Conservation (phyloP, 2,329 filamentous ascomycete species). For the Sordariomycetes sp. region DNA sequence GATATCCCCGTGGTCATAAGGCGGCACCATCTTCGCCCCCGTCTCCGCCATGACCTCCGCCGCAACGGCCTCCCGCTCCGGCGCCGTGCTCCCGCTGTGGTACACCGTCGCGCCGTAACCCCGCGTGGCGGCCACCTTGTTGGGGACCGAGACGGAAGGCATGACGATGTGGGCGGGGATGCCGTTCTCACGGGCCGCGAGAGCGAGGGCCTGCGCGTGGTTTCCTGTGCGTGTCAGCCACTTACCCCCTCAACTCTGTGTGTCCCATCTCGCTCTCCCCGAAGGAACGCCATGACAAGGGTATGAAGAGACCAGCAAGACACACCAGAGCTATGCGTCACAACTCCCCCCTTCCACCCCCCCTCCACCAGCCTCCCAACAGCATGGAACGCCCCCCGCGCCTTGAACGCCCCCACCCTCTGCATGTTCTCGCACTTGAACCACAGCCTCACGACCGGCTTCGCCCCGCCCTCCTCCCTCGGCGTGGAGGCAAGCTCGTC, state of each 20-base stretch:
- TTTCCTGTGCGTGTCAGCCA: conserved; percentile 53
- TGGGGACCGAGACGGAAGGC: conserved; percentile 72
- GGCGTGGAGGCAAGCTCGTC: conserved; percentile 61
- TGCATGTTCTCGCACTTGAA: conserved; percentile 97
- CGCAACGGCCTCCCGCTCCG: conserved; percentile 70
- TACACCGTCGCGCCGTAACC: conserved; percentile 66
- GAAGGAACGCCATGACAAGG: background rate
- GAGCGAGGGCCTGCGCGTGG: conserved; percentile 83
- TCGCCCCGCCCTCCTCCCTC: conserved; percentile 41
- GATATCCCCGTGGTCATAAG: conserved; percentile 86
- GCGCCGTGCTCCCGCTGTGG: conserved; percentile 69
- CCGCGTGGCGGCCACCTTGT: conserved; percentile 73
- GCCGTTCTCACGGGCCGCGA: conserved; percentile 61
- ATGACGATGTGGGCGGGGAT: conserved; percentile 85
- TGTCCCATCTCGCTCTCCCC: background rate
- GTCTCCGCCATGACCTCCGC: conserved; percentile 55
- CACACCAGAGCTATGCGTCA: conserved; percentile 79
- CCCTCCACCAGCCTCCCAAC: conserved; percentile 53
- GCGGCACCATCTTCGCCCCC: conserved; percentile 68
- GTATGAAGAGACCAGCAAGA: no score
- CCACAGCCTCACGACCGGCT: conserved; percentile 59
- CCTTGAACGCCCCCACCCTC: conserved; percentile 85
- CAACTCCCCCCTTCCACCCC: conserved; percentile 57
- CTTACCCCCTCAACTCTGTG: no score
- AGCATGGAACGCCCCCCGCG: conserved; percentile 80